phyloP scores from a whole-genome alignment of 2,329 filamentous ascomycete species.

The Alternaria triticimaculans region DNA sequence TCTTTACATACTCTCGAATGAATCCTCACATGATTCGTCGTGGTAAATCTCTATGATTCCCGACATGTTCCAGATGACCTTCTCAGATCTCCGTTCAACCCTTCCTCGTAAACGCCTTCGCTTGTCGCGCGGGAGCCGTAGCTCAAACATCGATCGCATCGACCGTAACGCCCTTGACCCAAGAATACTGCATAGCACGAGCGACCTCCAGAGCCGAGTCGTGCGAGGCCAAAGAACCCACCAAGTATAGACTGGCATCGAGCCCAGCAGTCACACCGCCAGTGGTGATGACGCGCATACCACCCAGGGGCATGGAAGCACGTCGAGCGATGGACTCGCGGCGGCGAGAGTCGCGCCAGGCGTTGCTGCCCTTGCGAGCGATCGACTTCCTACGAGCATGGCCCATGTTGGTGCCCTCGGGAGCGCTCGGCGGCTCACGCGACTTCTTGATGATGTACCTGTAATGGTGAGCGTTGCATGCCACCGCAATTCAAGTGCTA shows the following conservation, averaged over 20 bases:
- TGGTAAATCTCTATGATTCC: slow-evolving; percentile 36
- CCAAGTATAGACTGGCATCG: slow-evolving; percentile 83
- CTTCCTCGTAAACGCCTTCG: slow-evolving; percentile 33
- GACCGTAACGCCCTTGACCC: slow-evolving; percentile 84
- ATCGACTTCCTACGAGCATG: slow-evolving; percentile 53
- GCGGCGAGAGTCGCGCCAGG: slow-evolving; percentile 77
- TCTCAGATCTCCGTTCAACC: slow-evolving; percentile 27
- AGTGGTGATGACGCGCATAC: slow-evolving; percentile 76
- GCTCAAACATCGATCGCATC: slow-evolving; percentile 81
- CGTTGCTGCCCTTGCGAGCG: slow-evolving; percentile 80
- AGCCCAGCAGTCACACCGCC: slow-evolving; percentile 81
- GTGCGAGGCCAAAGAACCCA: slow-evolving; percentile 80
- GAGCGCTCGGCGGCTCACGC: slow-evolving; percentile 54
- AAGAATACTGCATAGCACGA: slow-evolving; percentile 78
- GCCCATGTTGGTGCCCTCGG: slow-evolving; percentile 57
- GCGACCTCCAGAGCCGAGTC: slow-evolving; percentile 78
- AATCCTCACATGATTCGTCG: slow-evolving; percentile 38
- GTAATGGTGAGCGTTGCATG: slow-evolving; percentile 60
- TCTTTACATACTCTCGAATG: slow-evolving; percentile 27
- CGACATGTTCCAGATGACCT: slow-evolving; percentile 33
- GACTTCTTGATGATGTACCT: slow-evolving; percentile 79
- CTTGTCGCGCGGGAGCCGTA: slow-evolving; percentile 25
- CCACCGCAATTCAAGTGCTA: background rate
- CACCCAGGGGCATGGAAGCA: slow-evolving; percentile 73
- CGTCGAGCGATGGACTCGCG: slow-evolving; percentile 83